These are phyloP conservation scores for Pyricularia pennisetigena DNA, from an alignment of 2,329 filamentous ascomycete genomes.

Conservation along the genomic window DNA sequence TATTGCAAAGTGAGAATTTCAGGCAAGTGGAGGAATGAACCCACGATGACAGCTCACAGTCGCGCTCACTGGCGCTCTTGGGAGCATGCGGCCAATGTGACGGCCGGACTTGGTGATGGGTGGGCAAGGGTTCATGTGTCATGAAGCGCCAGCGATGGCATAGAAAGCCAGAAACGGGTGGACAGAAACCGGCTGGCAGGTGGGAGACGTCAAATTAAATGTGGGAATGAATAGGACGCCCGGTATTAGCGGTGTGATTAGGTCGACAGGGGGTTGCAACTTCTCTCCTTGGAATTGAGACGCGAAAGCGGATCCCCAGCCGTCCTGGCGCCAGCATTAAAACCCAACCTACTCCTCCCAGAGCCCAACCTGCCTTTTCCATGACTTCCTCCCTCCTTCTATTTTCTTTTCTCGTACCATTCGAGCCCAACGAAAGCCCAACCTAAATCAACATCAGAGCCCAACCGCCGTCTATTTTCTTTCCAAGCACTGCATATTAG, in stretches of 20 bases:
- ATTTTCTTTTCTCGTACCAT: conserved; percentile 8
- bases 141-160: conserved; percentile 1
- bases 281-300: not conserved
- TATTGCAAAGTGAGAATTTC: conserved; percentile 26
- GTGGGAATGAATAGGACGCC: not conserved
- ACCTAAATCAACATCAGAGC: not conserved
- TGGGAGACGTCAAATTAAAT: conserved; percentile 4
- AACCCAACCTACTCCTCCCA: conserved; percentile 13
- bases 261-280: not conserved
- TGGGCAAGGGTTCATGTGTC: not conserved
- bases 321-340: conserved; percentile 10
- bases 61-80: conserved; percentile 4
- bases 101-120: conserved; percentile 18
- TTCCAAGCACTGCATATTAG: not conserved
- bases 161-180: not conserved
- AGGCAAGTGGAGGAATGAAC: conserved; percentile 1
- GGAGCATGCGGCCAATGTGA: conserved; percentile 30
- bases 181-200: conserved; percentile 11
- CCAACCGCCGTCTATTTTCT: not conserved
- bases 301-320: conserved; percentile 2
- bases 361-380: conserved; percentile 7
- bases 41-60: conserved; percentile 32
- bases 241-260: not conserved
- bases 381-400: not conserved
- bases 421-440: conserved; percentile 17